These are phyloP conservation scores for Cinnamomum micranthum DNA, from an alignment of 164 flowering plant species.

Conservation along the genomic window DNA sequence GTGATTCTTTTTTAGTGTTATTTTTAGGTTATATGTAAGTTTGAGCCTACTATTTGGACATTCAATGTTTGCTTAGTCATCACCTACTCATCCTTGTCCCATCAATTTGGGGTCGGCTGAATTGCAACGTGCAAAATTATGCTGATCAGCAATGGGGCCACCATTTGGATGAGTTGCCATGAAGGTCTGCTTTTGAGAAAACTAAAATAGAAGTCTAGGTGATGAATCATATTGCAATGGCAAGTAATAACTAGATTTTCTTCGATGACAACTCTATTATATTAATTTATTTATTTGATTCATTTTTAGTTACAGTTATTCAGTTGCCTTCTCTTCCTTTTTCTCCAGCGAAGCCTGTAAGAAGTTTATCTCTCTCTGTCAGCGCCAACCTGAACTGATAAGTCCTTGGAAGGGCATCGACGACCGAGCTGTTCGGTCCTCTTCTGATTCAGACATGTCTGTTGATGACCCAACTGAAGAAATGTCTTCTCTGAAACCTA, in stretches of 20 bases:
- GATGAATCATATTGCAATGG: background rate
- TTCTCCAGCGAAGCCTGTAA: constrained; percentile 77
- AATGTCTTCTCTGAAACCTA: constrained; percentile 13
- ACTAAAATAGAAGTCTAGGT: no score
- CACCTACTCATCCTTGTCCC: background rate
- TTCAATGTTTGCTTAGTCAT: no score
- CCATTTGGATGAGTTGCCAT: background rate
- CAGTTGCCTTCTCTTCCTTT: background rate
- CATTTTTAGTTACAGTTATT: background rate
- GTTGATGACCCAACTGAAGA: constrained; percentile 53
- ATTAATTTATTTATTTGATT: no score
- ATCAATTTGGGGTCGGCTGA: background rate
- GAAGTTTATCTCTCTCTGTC: constrained; percentile 56
- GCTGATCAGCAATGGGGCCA: background rate
- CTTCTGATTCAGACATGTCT: constrained; percentile 86
- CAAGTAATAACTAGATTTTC: background rate
- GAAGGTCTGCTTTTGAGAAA: background rate
- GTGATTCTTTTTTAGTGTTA: no score
- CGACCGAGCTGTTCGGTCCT: constrained; percentile 51
- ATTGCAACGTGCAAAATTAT: background rate
- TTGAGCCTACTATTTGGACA: no score
- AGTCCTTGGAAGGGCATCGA: constrained; percentile 45
- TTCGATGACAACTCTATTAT: no score
- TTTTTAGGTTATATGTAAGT: no score
- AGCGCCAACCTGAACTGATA: constrained; percentile 64